A percentile compares a stretch with the other conserved stretches of the same genome.
phyloP scores from a whole-genome alignment of 148 eudicot genomes.

The Cornus florida region DNA sequence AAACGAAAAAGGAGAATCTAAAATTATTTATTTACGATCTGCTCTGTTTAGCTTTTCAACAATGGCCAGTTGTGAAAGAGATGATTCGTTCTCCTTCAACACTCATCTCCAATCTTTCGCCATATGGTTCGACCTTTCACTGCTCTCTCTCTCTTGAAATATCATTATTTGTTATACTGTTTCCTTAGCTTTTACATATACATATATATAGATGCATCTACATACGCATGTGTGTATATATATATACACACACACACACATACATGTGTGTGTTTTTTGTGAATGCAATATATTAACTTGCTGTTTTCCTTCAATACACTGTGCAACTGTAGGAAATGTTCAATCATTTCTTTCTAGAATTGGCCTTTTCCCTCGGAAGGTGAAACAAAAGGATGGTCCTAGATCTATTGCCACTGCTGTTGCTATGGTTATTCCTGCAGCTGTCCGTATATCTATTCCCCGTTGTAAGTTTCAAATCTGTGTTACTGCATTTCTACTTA shows the following conservation, averaged over 20 bases:
- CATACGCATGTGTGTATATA: no score
- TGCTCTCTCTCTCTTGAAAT: background rate
- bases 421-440: conserved; percentile 76
- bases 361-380: conserved; percentile 38
- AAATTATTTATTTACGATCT: background rate
- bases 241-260: background rate
- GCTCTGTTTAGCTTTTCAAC: background rate
- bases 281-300: background rate
- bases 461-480: background rate
- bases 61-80: conserved; percentile 33
- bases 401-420: conserved; percentile 64
- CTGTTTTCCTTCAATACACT: conserved; percentile 1
- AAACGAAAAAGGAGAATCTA: background rate
- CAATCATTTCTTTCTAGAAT: conserved; percentile 36
- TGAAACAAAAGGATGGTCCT: conserved; percentile 34
- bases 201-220: no score
- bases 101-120: conserved; percentile 20
- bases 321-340: conserved; percentile 36
- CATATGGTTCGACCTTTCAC: conserved; percentile 28
- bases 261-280: no score
- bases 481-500: background rate
- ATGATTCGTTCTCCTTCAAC: conserved; percentile 9
- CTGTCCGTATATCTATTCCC: conserved; percentile 68
- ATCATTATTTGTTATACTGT: background rate
- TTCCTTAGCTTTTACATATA: no score